phyloP scores from a whole-genome alignment of 2,329 filamentous ascomycete species.

The Ophiocordyceps camponoti-floridani region DNA sequence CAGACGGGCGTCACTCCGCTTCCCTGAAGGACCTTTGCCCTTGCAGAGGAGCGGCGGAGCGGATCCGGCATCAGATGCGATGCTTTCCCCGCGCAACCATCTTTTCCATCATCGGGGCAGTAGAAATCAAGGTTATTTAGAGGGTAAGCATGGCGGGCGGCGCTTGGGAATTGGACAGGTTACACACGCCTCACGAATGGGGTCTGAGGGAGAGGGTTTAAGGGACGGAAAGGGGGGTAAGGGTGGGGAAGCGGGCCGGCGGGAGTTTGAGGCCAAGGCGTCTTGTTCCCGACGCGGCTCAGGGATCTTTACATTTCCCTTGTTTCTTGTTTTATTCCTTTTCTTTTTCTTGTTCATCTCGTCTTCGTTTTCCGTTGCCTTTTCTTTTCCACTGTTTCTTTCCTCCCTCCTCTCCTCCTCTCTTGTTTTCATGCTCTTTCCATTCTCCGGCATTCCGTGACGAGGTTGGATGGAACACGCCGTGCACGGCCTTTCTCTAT shows the following conservation, averaged over 20 bases:
- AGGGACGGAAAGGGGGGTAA: background rate
- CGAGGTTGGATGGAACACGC: conserved; percentile 3
- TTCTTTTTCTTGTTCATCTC: background rate
- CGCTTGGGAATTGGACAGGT: conserved; percentile 7
- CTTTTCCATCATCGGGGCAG: background rate
- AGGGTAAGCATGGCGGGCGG: conserved; percentile 10
- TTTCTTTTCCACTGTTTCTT: background rate
- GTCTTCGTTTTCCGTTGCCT: background rate
- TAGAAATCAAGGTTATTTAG: conserved; percentile 1
- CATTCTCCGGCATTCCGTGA: background rate
- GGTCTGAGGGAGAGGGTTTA: background rate
- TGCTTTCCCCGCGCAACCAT: background rate
- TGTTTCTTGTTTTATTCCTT: background rate
- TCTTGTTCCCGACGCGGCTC: background rate
- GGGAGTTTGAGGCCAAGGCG: background rate
- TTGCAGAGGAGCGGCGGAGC: background rate
- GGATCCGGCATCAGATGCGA: too few species aligned
- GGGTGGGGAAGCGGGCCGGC: too few species aligned
- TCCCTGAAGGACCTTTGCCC: background rate
- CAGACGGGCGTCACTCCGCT: conserved; percentile 9
- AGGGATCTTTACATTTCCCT: background rate
- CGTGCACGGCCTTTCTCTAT: conserved; percentile 1
- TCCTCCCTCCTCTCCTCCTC: too few species aligned
- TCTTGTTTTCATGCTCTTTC: background rate
- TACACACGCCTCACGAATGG: background rate